These are phyloP conservation scores for Fonsecaea monophora DNA, from an alignment of 2,329 filamentous ascomycete species.

Conservation along the genomic window DNA sequence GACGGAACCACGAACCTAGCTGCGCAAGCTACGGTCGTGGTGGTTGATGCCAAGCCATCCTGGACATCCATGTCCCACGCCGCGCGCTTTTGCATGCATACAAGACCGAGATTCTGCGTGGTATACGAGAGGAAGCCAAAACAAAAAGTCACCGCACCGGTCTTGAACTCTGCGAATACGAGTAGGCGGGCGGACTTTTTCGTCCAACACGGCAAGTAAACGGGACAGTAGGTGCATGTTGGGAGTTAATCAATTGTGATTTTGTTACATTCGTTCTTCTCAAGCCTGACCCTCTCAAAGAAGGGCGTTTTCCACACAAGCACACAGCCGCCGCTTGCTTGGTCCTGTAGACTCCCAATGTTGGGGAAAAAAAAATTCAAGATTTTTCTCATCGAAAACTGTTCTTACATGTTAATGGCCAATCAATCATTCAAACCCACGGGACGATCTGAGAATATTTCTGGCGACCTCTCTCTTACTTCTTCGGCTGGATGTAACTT, in stretches of 20 bases:
- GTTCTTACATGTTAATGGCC: neutral
- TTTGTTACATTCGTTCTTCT: conserved; percentile 4
- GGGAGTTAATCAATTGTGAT: neutral
- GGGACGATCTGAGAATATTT: neutral
- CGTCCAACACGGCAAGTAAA: neutral
- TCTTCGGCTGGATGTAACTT: neutral
- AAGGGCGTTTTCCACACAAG: neutral
- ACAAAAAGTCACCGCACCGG: neutral
- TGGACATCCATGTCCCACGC: no score
- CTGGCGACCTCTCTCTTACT: neutral
- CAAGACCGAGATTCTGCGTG: no score
- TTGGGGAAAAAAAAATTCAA: neutral
- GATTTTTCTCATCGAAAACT: neutral
- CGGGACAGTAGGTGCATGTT: neutral
- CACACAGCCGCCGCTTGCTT: neutral
- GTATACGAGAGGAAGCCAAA: neutral
- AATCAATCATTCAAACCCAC: neutral
- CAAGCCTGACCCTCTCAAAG: neutral
- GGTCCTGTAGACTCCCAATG: neutral
- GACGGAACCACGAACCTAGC: no score
- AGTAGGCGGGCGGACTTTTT: neutral
- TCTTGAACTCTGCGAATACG: neutral
- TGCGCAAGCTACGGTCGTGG: no score
- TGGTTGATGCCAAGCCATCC: no score
- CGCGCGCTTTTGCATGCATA: no score